Evolutionary conservation across 768 basidiomycete genomes (phyloP), one percentile per base, ranked within the genome.

Genomic region (Suillus hirtellus): DNA sequence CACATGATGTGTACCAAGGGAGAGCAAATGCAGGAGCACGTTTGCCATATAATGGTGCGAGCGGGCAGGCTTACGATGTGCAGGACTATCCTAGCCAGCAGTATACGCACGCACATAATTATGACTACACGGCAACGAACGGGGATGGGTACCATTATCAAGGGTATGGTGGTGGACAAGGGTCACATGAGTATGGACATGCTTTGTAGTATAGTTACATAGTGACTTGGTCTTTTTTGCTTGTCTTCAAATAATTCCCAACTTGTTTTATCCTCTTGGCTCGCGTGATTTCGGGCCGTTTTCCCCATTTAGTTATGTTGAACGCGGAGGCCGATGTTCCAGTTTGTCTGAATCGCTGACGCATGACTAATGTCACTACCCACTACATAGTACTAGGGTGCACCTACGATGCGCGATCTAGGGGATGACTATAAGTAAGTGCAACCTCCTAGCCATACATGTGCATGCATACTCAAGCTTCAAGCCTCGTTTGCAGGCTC

Each of bases 1-100:
- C 78, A n/a, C 80, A 81, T 60, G 85, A 86, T 66, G 79, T 83
- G 56, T 87, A 89, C 69, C 81, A 82, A 71, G 81, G 82, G 65
- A 81, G 80, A 58, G 78, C 79, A 34, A 76, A 75, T 46, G 73
- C 81, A 58, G 70, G 69, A 62, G 69, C 71, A 46, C 68, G 67
- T 46, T 75, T 73, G 27, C 74, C 77, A 62, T 70, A 55, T 56
- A 77, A 78, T 61, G 69, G 72, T 59, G 68, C 67, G 49, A 67
- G 54, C 38, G 73, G 77, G 59, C 69, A 76, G 62, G 71, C 78
- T 67, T 80, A 80, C 67, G 76, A 82, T 73, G 73, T 72, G 61
- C 71, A 77, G 68, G 74, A 76, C 68, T 75, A 76, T 69, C 72
- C 73, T 67, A 72, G 73, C 64, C 73, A 67, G 69, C 50, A 69